A percentile compares a stretch with the other conserved stretches of the same genome.
phyloP scores from a whole-genome alignment of 176 grass and related monocot genomes.

The Triticum turgidum region DNA sequence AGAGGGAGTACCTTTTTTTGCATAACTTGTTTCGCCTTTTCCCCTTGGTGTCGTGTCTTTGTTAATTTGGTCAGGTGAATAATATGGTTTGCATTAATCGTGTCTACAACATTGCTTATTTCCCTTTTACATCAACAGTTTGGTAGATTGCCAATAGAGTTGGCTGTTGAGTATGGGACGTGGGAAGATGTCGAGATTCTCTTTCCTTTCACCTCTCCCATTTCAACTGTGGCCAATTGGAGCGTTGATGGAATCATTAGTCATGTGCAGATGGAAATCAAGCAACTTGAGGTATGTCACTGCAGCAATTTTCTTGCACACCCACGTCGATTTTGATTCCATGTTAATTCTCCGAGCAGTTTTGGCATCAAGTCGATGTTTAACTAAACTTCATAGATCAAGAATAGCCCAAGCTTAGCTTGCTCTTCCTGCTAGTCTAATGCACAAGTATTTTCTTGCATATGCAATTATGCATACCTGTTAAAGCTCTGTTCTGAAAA shows the following conservation, averaged over 20 bases:
- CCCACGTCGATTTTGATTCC: background rate
- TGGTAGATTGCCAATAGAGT: constrained; percentile 49
- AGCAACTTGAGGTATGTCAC: constrained; percentile 30
- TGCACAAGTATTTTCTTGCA: background rate
- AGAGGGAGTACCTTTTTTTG: background rate
- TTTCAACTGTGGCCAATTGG: background rate
- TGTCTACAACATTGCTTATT: background rate
- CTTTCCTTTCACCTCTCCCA: constrained; percentile 34
- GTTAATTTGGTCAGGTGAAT: constrained; percentile 12
- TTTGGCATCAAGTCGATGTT: background rate
- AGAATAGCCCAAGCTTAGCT: background rate
- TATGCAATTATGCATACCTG: background rate
- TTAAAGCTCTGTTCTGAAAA: background rate
- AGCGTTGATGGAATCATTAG: constrained; percentile 5
- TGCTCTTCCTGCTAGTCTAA: background rate
- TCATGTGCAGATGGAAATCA: constrained; percentile 9
- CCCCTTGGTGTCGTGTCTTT: background rate
- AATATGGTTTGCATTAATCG: background rate
- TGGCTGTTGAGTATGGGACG: constrained; percentile 42
- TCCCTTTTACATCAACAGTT: constrained; percentile 13
- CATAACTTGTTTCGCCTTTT: background rate
- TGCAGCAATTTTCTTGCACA: background rate
- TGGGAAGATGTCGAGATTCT: constrained; percentile 44
- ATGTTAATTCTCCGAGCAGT: background rate
- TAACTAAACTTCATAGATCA: background rate